Percentiles rank a stretch among this genome's conserved stretches.
Conservation (phyloP, 768 basidiomycete genomes). For the Strobilomyces echinocephalus region DNA sequence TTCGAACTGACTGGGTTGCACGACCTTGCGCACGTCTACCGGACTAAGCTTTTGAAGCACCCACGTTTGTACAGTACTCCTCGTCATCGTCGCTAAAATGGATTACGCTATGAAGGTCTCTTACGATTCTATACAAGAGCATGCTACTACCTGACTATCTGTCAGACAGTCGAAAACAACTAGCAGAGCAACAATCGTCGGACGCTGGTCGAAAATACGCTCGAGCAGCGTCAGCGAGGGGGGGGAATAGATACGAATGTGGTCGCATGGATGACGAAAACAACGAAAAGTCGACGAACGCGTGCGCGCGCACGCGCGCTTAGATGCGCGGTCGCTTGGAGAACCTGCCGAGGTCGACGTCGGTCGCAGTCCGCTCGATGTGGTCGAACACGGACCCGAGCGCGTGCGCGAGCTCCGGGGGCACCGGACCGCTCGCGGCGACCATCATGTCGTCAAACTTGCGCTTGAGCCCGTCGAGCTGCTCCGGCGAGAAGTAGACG, state of each 20-base stretch:
- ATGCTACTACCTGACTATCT: not conserved
- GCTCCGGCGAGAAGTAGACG: constrained; percentile 31
- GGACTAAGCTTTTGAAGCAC: no score
- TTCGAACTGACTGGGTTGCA: constrained; percentile 23
- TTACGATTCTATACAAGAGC: constrained; percentile 14
- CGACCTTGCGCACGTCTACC: not conserved
- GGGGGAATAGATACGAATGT: not conserved
- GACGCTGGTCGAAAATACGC: constrained; percentile 1
- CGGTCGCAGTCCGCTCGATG: constrained; percentile 28
- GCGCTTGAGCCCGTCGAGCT: constrained; percentile 27
- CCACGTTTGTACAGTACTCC: not conserved
- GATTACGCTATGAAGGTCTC: constrained; percentile 13
- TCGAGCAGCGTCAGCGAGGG: not conserved
- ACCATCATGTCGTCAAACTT: constrained; percentile 31
- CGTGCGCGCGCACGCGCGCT: not conserved
- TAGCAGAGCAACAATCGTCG: constrained; percentile 2
- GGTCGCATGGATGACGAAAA: not conserved
- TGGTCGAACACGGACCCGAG: constrained; percentile 32
- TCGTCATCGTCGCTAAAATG: not conserved
- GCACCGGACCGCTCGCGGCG: constrained; percentile 28
- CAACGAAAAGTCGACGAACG: not conserved
- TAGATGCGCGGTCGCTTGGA: constrained; percentile 28
- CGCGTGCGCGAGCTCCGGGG: constrained; percentile 29
- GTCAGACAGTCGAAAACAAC: not conserved
- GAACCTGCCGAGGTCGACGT: constrained; percentile 22